Percentiles rank a stretch among this genome's conserved stretches.
Evolutionary conservation across 257 asterid species (phyloP).

Genomic region (Fraxinus anomala): DNA sequence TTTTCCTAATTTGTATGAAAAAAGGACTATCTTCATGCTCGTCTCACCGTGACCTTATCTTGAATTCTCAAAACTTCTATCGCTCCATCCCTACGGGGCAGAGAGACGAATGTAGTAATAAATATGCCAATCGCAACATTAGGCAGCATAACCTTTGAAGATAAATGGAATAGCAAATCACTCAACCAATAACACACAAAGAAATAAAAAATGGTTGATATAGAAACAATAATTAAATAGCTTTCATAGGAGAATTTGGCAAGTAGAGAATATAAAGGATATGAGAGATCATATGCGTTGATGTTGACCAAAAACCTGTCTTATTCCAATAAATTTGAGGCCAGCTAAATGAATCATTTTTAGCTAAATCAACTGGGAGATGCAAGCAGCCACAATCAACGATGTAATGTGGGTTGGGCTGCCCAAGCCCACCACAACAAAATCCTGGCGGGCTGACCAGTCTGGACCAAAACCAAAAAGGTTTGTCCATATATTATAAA

Average conservation of each 20-base stretch:
- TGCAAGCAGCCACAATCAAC: neutral
- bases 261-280: neutral
- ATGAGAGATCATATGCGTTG: neutral
- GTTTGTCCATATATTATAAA: neutral
- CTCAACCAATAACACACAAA: constrained; percentile 3
- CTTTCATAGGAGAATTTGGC: neutral
- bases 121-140: neutral
- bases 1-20: no score
- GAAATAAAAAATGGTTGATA: neutral
- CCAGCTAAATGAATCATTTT: neutral
- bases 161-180: neutral
- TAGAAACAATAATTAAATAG: constrained; percentile 2
- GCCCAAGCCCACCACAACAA: neutral
- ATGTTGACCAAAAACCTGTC: neutral
- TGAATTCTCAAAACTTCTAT: no score
- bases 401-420: neutral
- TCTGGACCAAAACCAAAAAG: neutral
- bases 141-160: constrained; percentile 5
- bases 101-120: neutral
- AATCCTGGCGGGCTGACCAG: neutral
- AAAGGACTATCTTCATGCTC: no score
- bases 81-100: no score
- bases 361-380: neutral
- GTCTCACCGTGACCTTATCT: no score
- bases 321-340: neutral